A percentile compares a stretch with the other conserved stretches of the same genome.
Evolutionary conservation across 192 early-diverging fungal genomes (phyloP).

Genomic region (Umbelopsis vinacea): DNA sequence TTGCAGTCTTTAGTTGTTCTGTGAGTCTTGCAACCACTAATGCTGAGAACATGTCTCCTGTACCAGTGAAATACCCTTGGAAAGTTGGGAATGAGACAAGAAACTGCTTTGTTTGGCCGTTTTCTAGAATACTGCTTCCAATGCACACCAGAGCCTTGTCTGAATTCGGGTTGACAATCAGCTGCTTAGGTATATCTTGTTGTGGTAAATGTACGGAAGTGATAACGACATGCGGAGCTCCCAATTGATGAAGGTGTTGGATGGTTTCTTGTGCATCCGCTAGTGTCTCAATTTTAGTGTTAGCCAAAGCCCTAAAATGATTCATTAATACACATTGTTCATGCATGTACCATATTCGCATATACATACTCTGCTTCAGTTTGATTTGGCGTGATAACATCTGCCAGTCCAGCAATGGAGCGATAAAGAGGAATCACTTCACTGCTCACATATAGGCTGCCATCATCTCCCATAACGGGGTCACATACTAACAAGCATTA

Average conservation of each 20-base stretch:
- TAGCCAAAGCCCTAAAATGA: slow-evolving; percentile 54
- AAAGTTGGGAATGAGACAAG: slow-evolving; percentile 77
- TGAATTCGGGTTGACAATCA: background rate
- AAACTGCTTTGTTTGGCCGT: slow-evolving; percentile 48
- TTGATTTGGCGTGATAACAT: slow-evolving; percentile 89
- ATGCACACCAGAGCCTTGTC: slow-evolving; percentile 6
- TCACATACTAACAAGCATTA: slow-evolving; percentile 62
- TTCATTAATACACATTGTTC: too few species aligned
- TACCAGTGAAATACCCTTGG: slow-evolving; percentile 84
- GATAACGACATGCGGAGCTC: slow-evolving; percentile 74
- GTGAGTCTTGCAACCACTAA: slow-evolving; percentile 68
- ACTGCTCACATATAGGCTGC: slow-evolving; percentile 76
- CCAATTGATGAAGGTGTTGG: slow-evolving; percentile 66
- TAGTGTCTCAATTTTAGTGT: slow-evolving; percentile 52
- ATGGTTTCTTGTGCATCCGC: slow-evolving; percentile 59
- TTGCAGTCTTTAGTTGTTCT: slow-evolving; percentile 32
- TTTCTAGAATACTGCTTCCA: background rate
- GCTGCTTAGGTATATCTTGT: slow-evolving; percentile 25
- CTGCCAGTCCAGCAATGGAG: slow-evolving; percentile 65
- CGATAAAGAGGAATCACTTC: slow-evolving; percentile 84
- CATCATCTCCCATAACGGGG: slow-evolving; percentile 92
- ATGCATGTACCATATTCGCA: background rate
- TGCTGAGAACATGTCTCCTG: slow-evolving; percentile 88
- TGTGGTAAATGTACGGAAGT: slow-evolving; percentile 65
- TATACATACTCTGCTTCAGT: slow-evolving; percentile 80